phyloP scores from a whole-genome alignment of 78 protist species.

The Dictyostelium firmibasis region DNA sequence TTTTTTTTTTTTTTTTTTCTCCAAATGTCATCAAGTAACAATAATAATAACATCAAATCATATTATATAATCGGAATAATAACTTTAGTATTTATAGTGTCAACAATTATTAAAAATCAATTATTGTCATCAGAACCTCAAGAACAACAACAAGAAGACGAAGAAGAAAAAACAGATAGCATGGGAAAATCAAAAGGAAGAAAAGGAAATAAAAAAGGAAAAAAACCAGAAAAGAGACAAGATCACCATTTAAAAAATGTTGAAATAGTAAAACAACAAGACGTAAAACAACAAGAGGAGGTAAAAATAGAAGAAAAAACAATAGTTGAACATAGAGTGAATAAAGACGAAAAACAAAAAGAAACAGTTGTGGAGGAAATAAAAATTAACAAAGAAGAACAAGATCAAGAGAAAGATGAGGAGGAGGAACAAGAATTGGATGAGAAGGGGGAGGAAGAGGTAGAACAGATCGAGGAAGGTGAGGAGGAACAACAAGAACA shows the following conservation, averaged over 20 bases:
- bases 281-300: not conserved
- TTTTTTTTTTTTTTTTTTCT: not conserved
- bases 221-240: not conserved
- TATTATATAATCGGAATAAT: not conserved
- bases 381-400: not conserved
- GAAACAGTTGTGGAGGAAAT: not conserved
- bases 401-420: not conserved
- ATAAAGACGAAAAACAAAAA: not conserved
- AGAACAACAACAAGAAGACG: not conserved
- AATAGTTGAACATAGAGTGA: not conserved
- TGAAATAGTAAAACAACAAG: not conserved
- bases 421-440: not conserved
- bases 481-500: conserved; percentile 16
- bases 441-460: not conserved
- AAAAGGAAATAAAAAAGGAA: not conserved
- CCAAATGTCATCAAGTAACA: not conserved
- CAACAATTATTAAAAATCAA: not conserved
- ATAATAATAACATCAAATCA: not conserved
- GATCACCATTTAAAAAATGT: not conserved
- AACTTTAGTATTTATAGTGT: not conserved
- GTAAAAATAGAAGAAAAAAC: conserved; percentile 17
- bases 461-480: not conserved
- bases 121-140: not conserved
- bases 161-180: not conserved
- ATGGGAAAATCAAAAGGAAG: not conserved